Evolutionary conservation across 306 rosid genomes (phyloP).

Genomic region (Ziziphus jujuba): DNA sequence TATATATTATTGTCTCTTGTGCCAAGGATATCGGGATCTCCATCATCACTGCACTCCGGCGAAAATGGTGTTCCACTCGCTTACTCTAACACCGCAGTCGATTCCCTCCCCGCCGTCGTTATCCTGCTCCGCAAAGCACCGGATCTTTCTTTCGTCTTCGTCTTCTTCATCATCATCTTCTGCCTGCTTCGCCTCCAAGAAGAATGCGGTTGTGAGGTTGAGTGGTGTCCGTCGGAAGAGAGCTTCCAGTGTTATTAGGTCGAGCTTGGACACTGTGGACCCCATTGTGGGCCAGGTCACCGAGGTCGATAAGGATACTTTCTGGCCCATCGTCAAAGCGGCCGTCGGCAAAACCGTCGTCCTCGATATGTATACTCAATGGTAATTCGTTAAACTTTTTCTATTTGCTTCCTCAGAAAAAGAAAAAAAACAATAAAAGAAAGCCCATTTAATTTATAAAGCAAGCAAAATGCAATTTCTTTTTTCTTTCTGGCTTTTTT

Average conservation of each 20-base stretch:
- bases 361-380: slow-evolving; percentile 97
- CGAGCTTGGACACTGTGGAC: slow-evolving; percentile 68
- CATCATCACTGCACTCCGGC: too few relatives aligned
- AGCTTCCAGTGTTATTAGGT: slow-evolving; percentile 37
- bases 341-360: slow-evolving; percentile 90
- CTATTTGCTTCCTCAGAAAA: neutral
- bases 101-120: slow-evolving; percentile 27
- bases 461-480: too few relatives aligned
- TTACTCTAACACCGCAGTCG: slow-evolving; percentile 43
- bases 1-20: neutral
- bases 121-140: slow-evolving; percentile 32
- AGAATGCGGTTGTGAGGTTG: slow-evolving; percentile 29
- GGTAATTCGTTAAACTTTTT: slow-evolving; percentile 38
- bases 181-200: slow-evolving; percentile 15
- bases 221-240: slow-evolving; percentile 10
- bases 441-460: too few relatives aligned
- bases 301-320: slow-evolving; percentile 84
- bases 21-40: too few relatives aligned
- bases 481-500: neutral
- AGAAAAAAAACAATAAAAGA: neutral
- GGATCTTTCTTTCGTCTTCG: slow-evolving; percentile 22
- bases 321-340: slow-evolving; percentile 95
- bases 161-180: slow-evolving; percentile 10
- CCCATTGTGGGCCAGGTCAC: slow-evolving; percentile 83
- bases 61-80: slow-evolving; percentile 57